Base-by-base conservation (phyloP, 139 green algal species). In the Chlamydomonas eustigma region DNA sequence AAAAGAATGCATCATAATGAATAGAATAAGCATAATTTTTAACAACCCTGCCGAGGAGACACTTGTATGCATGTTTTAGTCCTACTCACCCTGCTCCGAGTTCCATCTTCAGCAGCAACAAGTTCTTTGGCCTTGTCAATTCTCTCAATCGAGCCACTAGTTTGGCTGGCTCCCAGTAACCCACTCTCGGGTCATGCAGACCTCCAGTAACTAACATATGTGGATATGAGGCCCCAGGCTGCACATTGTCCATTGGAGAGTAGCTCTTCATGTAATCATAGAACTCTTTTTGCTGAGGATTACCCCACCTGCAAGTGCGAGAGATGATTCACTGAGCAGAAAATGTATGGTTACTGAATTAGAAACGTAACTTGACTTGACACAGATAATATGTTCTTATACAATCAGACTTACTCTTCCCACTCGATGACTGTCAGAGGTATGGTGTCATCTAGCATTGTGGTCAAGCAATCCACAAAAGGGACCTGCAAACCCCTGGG, bases 391-490 rank as follows among this genome's bases (percentile, higher is more conserved):
- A n/a, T n/a, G n/a, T n/a, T n/a, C n/a, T n/a, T n/a, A n/a, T n/a
- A n/a, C 44, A 58, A 58, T 28, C 44, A 18, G 44, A 32, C 63
- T 58, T 18, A 58, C 58, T 64, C 25, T 51, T 80, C 74, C 74
- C 86, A 93, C 75, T 97, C 92, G 36, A 86, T 84, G 64, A 86
- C 80, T 0, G 93, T 97, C 6, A 98, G 83, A 1, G 93, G 91
- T 37, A 97, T 92, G 58, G 78, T 90, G 22, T 88, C 82, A 52
- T 91, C 88, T 66, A 79, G 50, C 87, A 97, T 95, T 39, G 91
- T 93, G 6, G 89, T 94, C 36, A 94, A 75, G 1, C 87, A 81
- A 86, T 98, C 95, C 69, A 98, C 94, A 80, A 98, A 98, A 0
- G 92, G 93, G 37, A 98, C 94, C 6, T 85, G 85, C 50, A 82